Evolutionary conservation across 257 asterid species (phyloP).

Genomic region (Thymus mandschuricus): DNA sequence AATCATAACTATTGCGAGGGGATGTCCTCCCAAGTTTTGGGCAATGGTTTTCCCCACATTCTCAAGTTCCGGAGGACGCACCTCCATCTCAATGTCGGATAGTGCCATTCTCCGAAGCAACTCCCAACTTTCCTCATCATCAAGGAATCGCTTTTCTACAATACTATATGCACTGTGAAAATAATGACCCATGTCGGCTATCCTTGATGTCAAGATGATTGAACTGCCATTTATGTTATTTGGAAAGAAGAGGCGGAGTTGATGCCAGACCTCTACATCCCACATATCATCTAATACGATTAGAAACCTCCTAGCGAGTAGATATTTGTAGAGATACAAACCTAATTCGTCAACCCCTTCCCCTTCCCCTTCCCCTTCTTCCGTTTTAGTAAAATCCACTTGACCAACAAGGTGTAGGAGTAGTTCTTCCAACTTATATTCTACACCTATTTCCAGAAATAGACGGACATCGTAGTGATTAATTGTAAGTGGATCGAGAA

Average conservation of each 20-base stretch:
- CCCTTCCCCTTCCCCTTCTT: too few species aligned
- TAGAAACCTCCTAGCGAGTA: constrained; percentile 10
- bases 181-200: not conserved
- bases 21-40: constrained; percentile 28
- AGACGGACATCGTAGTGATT: not conserved
- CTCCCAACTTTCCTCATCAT: not conserved
- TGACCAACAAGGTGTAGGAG: not conserved
- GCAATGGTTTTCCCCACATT: constrained; percentile 2
- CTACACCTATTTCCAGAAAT: not conserved
- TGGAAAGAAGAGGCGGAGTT: not conserved
- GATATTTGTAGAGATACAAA: not conserved
- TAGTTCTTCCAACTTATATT: not conserved
- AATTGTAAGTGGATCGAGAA: not conserved
- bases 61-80: not conserved
- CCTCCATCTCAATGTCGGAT: not conserved
- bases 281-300: constrained; percentile 19
- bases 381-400: not conserved
- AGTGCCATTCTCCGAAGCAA: not conserved
- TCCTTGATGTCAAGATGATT: constrained; percentile 17
- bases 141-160: not conserved
- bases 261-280: not conserved
- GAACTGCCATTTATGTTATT: not conserved
- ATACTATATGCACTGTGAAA: too few species aligned
- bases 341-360: not conserved
- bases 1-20: constrained; percentile 12